Conservation (phyloP, 2,329 filamentous ascomycete species). For the Madurella mycetomatis region DNA sequence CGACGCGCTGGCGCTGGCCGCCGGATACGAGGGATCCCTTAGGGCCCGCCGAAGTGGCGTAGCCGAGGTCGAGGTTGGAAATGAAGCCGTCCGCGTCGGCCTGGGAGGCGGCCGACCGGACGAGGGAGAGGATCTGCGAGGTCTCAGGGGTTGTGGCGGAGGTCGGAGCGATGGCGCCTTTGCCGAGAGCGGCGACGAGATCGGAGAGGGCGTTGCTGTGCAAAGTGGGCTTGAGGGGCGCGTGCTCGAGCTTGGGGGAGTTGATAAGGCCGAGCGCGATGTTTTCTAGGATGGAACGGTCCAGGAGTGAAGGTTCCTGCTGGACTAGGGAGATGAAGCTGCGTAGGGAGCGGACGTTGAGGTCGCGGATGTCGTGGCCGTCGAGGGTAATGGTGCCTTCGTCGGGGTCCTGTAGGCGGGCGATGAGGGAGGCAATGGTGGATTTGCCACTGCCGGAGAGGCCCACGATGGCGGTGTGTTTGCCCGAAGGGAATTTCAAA, state of each 20-base stretch:
- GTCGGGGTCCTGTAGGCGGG: constrained; percentile 54
- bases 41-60: constrained; percentile 63
- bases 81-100: constrained; percentile 29
- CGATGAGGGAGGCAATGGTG: constrained; percentile 42
- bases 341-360: constrained; percentile 44
- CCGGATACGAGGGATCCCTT: constrained; percentile 60
- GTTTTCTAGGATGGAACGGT: constrained; percentile 37
- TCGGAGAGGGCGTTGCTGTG: not conserved
- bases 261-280: not conserved
- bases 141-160: constrained; percentile 24
- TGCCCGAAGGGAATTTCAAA: constrained; percentile 31
- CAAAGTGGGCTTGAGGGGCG: not conserved
- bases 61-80: constrained; percentile 44
- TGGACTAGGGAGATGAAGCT: constrained; percentile 43
- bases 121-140: not conserved
- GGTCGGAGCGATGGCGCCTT: not conserved
- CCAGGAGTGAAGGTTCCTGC: constrained; percentile 42
- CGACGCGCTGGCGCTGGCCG: constrained; percentile 63
- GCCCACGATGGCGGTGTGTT: constrained; percentile 54
- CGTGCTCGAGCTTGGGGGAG: not conserved
- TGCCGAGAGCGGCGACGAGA: not conserved
- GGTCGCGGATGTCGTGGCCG: constrained; percentile 42
- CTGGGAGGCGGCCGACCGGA: constrained; percentile 3
- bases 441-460: constrained; percentile 56
- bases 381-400: constrained; percentile 45